Conservation (phyloP, 345 rosid species). For the Abelmoschus esculentus region DNA sequence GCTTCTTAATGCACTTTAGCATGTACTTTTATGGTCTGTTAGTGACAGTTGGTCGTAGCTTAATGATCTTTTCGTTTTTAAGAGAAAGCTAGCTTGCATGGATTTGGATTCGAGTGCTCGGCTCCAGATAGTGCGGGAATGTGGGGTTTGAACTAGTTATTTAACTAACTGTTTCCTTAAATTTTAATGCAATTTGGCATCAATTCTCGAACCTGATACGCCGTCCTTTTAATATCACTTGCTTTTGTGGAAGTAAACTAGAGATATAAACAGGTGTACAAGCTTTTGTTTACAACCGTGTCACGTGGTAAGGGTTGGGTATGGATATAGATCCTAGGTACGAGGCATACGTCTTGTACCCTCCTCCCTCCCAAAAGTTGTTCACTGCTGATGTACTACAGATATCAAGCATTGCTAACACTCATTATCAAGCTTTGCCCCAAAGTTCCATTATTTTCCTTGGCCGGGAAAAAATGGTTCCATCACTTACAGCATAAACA, state of each 20-base stretch:
- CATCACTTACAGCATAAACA: no score
- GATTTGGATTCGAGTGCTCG: not conserved
- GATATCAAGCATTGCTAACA: no score
- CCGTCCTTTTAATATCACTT: not conserved
- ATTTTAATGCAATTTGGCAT: not conserved
- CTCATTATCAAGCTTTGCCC: not conserved
- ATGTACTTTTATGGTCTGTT: not conserved
- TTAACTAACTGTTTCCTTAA: not conserved
- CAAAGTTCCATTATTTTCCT: not conserved
- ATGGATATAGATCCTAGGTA: not conserved
- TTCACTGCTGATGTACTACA: no score
- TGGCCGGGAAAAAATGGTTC: no score
- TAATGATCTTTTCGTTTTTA: not conserved
- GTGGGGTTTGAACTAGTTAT: not conserved
- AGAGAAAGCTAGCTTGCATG: not conserved
- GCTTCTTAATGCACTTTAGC: not conserved
- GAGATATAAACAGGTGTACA: not conserved
- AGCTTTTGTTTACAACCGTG: not conserved
- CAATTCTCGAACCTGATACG: not conserved
- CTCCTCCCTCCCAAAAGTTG: no score
- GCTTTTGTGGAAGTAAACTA: not conserved
- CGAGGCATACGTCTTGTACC: not conserved
- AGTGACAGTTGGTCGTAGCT: not conserved
- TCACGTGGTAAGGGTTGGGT: not conserved
- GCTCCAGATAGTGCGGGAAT: not conserved